phyloP scores from a whole-genome alignment of 2,329 filamentous ascomycete genomes.

The Sclerotiophoma versabilis region DNA sequence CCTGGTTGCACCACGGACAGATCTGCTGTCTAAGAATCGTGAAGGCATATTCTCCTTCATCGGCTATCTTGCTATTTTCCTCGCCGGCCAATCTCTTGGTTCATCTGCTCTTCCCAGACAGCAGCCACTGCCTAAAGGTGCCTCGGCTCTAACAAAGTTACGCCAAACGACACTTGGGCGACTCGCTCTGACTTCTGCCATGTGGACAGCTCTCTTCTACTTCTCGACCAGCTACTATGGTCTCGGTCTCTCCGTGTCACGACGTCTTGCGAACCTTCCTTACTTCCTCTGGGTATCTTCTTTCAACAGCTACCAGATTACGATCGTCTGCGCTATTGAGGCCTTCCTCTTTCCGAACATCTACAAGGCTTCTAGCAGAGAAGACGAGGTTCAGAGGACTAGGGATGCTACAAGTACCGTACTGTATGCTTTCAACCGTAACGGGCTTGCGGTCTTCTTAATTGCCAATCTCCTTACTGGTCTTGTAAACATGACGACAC shows the following conservation, averaged over 20 bases:
- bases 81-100: conserved; percentile 85
- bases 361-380: conserved; percentile 63
- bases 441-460: conserved; percentile 85
- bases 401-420: conserved; percentile 78
- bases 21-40: conserved; percentile 86
- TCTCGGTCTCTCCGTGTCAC: conserved; percentile 72
- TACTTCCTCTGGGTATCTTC: conserved; percentile 93
- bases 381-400: conserved; percentile 69
- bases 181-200: conserved; percentile 68
- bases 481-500: conserved; percentile 83
- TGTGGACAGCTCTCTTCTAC: conserved; percentile 76
- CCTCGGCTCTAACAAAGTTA: conserved; percentile 54
- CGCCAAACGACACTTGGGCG: conserved; percentile 67
- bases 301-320: conserved; percentile 85
- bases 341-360: conserved; percentile 77
- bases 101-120: conserved; percentile 75
- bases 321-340: conserved; percentile 80
- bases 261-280: conserved; percentile 88
- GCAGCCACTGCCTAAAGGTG: conserved; percentile 53
- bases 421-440: conserved; percentile 85
- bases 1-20: conserved; percentile 77
- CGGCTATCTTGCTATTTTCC: conserved; percentile 93
- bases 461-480: conserved; percentile 90
- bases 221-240: conserved; percentile 76
- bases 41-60: conserved; percentile 96